Base-by-base conservation (phyloP, 768 basidiomycete species). In the Scleroderma citrinum region DNA sequence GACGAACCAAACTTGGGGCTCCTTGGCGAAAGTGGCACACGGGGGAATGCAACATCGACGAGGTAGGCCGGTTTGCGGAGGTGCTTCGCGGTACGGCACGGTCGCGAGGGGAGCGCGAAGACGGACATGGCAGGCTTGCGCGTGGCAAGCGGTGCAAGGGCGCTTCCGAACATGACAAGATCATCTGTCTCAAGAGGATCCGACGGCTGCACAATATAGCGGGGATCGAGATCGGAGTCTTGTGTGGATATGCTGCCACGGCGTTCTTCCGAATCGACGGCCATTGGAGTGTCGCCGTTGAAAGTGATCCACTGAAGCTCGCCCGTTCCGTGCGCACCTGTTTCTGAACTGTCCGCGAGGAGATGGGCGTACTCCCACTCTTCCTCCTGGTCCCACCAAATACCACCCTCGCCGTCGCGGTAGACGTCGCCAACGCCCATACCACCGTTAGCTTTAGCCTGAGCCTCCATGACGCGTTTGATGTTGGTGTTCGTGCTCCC, bases 371-470 rank as follows among this genome's bases (percentile, higher is more conserved):
- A 85, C 58, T 88, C 86, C 73, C 76, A 72, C 57, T 82, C 77
- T 62, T 88, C 86, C 11, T 84, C 83, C 47, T 75, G 77, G 56
- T 88, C 86, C 71, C 77, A 75, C 83, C 85, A 88, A 13, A 87
- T 46, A 0, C 78, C 76, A 20, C 83, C 84, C 21, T 74, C 70
- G 0, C 66, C 80, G 48, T 87, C 84, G 16, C 80, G 72, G 63
- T 77, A 77, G 3, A 83, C 76, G 43, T 76, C 81, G 1, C 70
- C 72, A 12, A 78, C 77, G 36, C 56, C 54, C 20, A 31, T 16
- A 3, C 61, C 60, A 0, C 68, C 70, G 1, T 67, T 66, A 1
- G 71, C 71, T 57, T 71, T 76, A 16, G 82, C 82, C 44, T 80
- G 80, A 5, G 70, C 66, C 41, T 76, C 71, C 74, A 83, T 77